These are phyloP conservation scores for Yamadazyma taylorii DNA, from an alignment of 1,139 yeast species.

Conservation along the genomic window DNA sequence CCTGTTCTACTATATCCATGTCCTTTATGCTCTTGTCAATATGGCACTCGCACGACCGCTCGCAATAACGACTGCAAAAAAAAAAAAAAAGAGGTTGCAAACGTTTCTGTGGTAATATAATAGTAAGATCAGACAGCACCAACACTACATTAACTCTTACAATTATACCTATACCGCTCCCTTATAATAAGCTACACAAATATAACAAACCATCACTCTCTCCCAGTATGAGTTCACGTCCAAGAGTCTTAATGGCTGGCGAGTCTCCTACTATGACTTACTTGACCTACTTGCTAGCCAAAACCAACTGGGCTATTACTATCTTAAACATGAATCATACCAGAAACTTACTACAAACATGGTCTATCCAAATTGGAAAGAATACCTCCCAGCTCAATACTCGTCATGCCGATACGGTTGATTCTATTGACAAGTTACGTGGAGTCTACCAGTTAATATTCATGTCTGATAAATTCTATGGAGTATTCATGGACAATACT, in stretches of 20 bases:
- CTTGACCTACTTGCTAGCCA: constrained; percentile 10
- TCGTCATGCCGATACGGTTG: constrained; percentile 1
- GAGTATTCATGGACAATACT: constrained; percentile 4
- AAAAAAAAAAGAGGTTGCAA: too few species aligned
- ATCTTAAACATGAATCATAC: constrained; percentile 6
- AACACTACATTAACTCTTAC: too few species aligned
- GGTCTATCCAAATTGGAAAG: constrained; percentile 6
- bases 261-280: constrained; percentile 13
- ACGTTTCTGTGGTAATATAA: not conserved
- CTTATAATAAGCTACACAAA: too few species aligned
- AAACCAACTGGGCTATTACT: constrained; percentile 6
- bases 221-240: too few species aligned
- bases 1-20: too few species aligned
- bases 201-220: too few species aligned
- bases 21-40: not conserved
- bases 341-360: constrained; percentile 4
- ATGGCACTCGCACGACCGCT: too few species aligned
- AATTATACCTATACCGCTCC: too few species aligned
- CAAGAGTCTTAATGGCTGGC: constrained; percentile 16
- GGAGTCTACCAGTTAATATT: constrained; percentile 13
- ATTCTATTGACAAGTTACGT: constrained; percentile 6
- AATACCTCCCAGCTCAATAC: too few species aligned
- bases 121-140: too few species aligned
- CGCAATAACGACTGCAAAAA: too few species aligned
- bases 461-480: constrained; percentile 11